Percentiles rank a stretch among this genome's conserved stretches.
Conservation (phyloP, 2,329 filamentous ascomycete species). For the Rosellinia necatrix region DNA sequence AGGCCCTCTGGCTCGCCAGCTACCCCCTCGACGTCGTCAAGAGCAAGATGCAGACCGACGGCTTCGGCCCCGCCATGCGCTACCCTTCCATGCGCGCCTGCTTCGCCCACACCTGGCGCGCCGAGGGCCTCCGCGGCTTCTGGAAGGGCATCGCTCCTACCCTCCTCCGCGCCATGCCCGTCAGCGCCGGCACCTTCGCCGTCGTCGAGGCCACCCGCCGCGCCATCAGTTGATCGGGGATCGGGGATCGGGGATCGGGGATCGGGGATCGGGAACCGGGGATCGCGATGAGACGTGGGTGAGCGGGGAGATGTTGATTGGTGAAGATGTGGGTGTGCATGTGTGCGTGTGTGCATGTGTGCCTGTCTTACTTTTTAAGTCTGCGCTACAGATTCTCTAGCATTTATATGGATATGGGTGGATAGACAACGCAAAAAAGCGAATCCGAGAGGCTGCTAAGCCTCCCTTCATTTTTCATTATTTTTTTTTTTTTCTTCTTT, state of each 20-base stretch:
- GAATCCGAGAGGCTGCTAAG: background rate
- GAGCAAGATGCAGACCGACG: constrained; percentile 99
- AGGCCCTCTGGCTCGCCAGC: constrained; percentile 88
- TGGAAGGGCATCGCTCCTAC: constrained; percentile 95
- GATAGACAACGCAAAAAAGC: too few relatives aligned
- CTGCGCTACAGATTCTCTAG: too few relatives aligned
- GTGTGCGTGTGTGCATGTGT: too few relatives aligned
- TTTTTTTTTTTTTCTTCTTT: too few relatives aligned
- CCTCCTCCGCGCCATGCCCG: constrained; percentile 91
- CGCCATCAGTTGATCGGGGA: constrained; percentile 52
- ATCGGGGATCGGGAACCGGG: constrained; percentile 8
- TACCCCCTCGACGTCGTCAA: constrained; percentile 98
- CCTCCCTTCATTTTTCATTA: background rate
- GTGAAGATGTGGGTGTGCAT: too few relatives aligned
- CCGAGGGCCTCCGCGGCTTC: constrained; percentile 81
- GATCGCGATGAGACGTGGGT: too few relatives aligned
- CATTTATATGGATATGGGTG: too few relatives aligned
- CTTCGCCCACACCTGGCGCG: constrained; percentile 79
- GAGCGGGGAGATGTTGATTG: too few relatives aligned
- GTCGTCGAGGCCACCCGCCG: constrained; percentile 73
- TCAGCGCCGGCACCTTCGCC: constrained; percentile 96
- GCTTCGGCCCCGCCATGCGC: constrained; percentile 72
- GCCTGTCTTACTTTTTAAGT: too few relatives aligned
- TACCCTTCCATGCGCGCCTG: constrained; percentile 87
- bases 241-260: too few relatives aligned